phyloP scores from a whole-genome alignment of 1,139 yeast species.

The Meyerozyma smithsonii region DNA sequence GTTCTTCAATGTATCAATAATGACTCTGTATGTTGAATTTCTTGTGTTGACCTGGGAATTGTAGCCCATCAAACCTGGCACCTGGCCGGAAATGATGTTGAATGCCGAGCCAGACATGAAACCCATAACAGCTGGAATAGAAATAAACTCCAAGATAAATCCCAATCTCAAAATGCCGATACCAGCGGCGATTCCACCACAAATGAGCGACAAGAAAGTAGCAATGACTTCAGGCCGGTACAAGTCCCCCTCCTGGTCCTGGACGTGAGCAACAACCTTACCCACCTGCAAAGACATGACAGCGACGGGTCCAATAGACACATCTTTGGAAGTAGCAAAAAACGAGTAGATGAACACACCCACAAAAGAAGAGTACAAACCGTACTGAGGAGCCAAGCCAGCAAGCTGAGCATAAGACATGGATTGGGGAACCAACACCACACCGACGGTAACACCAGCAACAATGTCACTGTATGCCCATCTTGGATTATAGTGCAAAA shows the following conservation, averaged over 20 bases:
- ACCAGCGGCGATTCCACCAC: constrained; percentile 83
- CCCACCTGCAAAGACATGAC: constrained; percentile 90
- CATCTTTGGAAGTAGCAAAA: constrained; percentile 94
- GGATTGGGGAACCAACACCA: constrained; percentile 89
- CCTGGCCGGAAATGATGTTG: constrained; percentile 75
- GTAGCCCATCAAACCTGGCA: constrained; percentile 83
- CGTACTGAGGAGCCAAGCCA: constrained; percentile 74
- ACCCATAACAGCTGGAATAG: constrained; percentile 90
- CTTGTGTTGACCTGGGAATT: constrained; percentile 64
- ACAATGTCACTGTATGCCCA: constrained; percentile 84
- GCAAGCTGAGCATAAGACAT: constrained; percentile 95
- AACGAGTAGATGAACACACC: constrained; percentile 87
- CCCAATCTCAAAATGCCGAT: constrained; percentile 82
- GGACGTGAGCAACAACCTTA: constrained; percentile 67
- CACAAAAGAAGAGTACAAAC: constrained; percentile 86
- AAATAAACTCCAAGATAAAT: constrained; percentile 81
- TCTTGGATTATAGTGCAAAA: constrained; percentile 69
- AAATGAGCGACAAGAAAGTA: constrained; percentile 69
- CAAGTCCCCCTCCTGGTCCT: constrained; percentile 32
- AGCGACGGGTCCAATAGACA: constrained; percentile 95
- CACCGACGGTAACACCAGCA: constrained; percentile 92
- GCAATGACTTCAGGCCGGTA: constrained; percentile 68
- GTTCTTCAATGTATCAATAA: constrained; percentile 68
- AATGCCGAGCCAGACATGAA: constrained; percentile 95
- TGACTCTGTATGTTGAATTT: constrained; percentile 61